Evolutionary conservation across 805 yeast species (phyloP), one percentile per base, ranked within the genome.

Genomic region (Saccharomycopsis amapae): DNA sequence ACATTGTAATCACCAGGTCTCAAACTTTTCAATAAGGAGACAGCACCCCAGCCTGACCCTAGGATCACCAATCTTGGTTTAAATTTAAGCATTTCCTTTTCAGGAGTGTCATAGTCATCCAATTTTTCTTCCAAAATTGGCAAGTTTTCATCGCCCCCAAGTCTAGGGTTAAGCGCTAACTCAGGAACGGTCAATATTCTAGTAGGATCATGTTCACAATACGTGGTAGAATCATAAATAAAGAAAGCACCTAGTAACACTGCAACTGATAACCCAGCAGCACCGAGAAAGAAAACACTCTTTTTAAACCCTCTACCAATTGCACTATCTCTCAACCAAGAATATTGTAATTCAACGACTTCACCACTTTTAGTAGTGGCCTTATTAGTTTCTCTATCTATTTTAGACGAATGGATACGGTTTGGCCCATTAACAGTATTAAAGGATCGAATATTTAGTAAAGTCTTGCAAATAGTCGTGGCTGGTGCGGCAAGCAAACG

Each of bases 11-110:
- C 76, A 36, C 73, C 72, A 20, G 73, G 68, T 48, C 68, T 68
- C 44, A 80, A 57, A 38, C 65, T 63, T 56, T 74, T 76, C 53
- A 80, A 64, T 7, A 79, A 55, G 12, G 79, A 77, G 24, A 76
- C 83, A 6, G 83, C 72, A 2, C 83, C 86, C 86, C 86, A 80
- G 38, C 86, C 86, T 32, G 80, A 72, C 15, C 86, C 86, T 30
- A 80, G 64, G 28, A 80, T 67, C 3, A 80, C 84, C 43, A 80
- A 62, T 49, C 71, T 71, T 30, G 81, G 82, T 58, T 71, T 76
- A 50, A 64, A 70, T 48, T 69, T 65, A 7, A 65, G 49, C n/a
- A 61, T 54, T 46, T 69, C 71, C 53, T 72, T 73, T n/a, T 61
- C 69, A 18, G 64, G 68, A 23, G 65, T 60, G 56, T 81, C 86